Evolutionary conservation across 805 yeast genomes (phyloP).

Genomic region (Jamesozyma lodderae): DNA sequence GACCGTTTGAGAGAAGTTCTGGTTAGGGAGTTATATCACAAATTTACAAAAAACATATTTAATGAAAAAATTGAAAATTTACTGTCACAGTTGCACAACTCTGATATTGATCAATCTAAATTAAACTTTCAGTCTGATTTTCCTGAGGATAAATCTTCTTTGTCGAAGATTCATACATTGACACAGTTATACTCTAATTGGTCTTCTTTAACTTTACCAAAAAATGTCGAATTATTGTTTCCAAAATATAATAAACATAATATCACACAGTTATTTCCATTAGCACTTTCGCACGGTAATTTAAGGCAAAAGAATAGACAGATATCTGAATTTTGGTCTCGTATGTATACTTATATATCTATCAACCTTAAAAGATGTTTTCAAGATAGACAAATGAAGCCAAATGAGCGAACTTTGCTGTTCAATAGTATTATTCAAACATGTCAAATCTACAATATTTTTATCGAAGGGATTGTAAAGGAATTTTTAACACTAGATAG

Average conservation of each 20-base stretch:
- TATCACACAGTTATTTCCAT: constrained; percentile 9
- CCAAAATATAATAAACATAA: background rate
- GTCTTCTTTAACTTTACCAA: constrained; percentile 12
- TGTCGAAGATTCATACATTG: constrained; percentile 11
- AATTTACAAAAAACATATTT: constrained; percentile 5
- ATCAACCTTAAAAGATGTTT: constrained; percentile 14
- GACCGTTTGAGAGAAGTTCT: constrained; percentile 9
- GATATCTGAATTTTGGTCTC: constrained; percentile 8
- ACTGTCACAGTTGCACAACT: constrained; percentile 5
- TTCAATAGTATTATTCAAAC: constrained; percentile 4
- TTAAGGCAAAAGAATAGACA: background rate
- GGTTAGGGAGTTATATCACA: constrained; percentile 6
- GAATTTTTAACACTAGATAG: constrained; percentile 14
- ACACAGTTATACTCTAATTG: constrained; percentile 14
- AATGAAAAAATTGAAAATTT: constrained; percentile 2
- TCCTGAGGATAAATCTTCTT: constrained; percentile 7
- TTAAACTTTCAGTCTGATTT: background rate
- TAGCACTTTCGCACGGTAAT: constrained; percentile 2
- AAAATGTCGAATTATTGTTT: constrained; percentile 10
- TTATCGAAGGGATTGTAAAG: constrained; percentile 4
- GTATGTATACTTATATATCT: constrained; percentile 12
- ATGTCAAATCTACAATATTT: constrained; percentile 9
- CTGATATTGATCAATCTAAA: constrained; percentile 3
- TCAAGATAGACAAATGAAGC: constrained; percentile 5
- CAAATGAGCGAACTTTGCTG: constrained; percentile 2